Conservation (phyloP, 768 basidiomycete genomes). For the Suillus paluster region DNA sequence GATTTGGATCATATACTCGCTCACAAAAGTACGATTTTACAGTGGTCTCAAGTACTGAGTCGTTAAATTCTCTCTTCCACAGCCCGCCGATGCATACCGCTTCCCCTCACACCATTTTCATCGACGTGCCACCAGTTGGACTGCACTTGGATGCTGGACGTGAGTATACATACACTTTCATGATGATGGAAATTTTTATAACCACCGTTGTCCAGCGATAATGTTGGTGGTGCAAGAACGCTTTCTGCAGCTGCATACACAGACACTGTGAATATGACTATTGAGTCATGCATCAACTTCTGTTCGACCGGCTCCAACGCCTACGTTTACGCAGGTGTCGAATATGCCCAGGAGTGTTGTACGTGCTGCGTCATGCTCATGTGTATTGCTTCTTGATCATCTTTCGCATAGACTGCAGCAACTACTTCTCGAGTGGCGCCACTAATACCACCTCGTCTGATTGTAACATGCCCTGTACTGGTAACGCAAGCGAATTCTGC, state of each 20-base stretch:
- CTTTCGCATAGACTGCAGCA: constrained; percentile 63
- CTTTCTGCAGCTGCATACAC: constrained; percentile 52
- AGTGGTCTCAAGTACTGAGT: not conserved
- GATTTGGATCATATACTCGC: not conserved
- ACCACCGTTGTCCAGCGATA: constrained; percentile 48
- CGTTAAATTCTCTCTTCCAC: not conserved
- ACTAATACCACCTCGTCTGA: constrained; percentile 50
- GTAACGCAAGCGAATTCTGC: constrained; percentile 59
- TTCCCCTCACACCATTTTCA: constrained; percentile 10
- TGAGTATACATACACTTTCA: constrained; percentile 35
- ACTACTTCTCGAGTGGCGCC: constrained; percentile 51
- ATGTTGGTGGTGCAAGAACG: constrained; percentile 54
- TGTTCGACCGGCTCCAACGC: constrained; percentile 40
- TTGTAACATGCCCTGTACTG: constrained; percentile 66
- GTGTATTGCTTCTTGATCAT: constrained; percentile 8
- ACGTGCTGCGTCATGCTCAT: constrained; percentile 25
- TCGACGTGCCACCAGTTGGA: constrained; percentile 52
- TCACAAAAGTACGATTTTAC: not conserved
- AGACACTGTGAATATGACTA: constrained; percentile 61
- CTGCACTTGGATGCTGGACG: constrained; percentile 65
- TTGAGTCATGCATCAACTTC: constrained; percentile 52
- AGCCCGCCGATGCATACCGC: not conserved
- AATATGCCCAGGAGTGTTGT: constrained; percentile 72
- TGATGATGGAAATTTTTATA: constrained; percentile 16
- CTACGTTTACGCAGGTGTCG: constrained; percentile 71